phyloP scores from a whole-genome alignment of 805 yeast genomes.

The Candida railenensis region DNA sequence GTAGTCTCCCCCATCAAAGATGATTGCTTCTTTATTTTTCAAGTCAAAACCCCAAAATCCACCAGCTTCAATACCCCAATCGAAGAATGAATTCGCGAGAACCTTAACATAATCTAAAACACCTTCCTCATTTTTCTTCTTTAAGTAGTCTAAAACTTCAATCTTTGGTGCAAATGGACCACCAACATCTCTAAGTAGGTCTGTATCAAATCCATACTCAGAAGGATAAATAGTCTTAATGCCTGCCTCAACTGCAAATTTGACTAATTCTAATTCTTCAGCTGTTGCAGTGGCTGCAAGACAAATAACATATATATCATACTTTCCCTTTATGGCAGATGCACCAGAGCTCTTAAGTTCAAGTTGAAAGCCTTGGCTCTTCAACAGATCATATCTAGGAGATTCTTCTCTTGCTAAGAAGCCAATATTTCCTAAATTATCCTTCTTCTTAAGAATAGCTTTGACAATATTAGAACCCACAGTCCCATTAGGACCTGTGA shows the following conservation, averaged over 20 bases:
- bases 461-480: neutral
- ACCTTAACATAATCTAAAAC: neutral
- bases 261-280: neutral
- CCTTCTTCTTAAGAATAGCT: neutral
- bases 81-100: neutral
- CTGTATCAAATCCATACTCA: conserved; percentile 1
- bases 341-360: neutral
- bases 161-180: neutral
- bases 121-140: neutral
- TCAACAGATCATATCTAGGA: neutral
- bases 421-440: neutral
- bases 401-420: neutral
- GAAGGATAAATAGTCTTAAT: conserved; percentile 1
- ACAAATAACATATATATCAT: neutral
- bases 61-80: neutral
- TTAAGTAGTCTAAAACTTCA: neutral
- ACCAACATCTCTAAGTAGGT: neutral
- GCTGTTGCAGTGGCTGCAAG: neutral
- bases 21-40: neutral
- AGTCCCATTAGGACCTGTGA: conserved; percentile 1
- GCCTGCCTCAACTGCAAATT: conserved; percentile 1
- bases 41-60: conserved; percentile 2
- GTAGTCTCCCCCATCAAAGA: neutral
- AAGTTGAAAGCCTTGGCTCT: neutral
- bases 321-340: neutral